Evolutionary conservation across 257 asterid genomes (phyloP), one percentile per base, ranked within the genome.

Genomic region (Solanum rostratum): DNA sequence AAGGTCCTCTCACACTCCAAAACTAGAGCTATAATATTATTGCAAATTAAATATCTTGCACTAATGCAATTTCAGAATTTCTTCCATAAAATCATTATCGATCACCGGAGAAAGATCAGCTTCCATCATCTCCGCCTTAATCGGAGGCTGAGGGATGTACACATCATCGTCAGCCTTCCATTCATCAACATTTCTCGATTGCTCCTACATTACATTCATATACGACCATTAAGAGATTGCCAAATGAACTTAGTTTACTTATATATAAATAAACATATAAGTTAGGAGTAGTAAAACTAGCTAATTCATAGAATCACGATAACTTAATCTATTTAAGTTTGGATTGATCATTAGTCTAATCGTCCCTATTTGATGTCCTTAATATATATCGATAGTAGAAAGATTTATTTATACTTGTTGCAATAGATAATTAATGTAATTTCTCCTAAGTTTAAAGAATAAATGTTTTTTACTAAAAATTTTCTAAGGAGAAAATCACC

Each of bases 51-150:
- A 57, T 57, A 57, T 9, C 6, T 57, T 57, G 29, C 0, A 9
- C 4, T n/a, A 57, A 0, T 20, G 4, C 29, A 13, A 57, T 0
- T 57, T 20, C 3, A 1, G 0, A n/a, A n/a, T 4, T n/a, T n/a
- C 14, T 57, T 57, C 29, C 27, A 57, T 57, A 20, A 57, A 57
- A 57, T 3, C 3, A 5, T 57, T 22, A 20, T 57, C 65, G 10
- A 24, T 20, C 7, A n/a, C 20, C 1, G n/a, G 3, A 12, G 39
- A 5, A 33, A 33, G 5, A 33, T 4, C 6, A 33, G 7, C 65
- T 57, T 57, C 29, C 63, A 57, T n/a, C 65, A n/a, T n/a, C n/a
- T n/a, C n/a, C n/a, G n/a, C n/a, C n/a, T n/a, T n/a, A n/a, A n/a
- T n/a, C n/a, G n/a, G n/a, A n/a, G n/a, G n/a, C n/a, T n/a, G n/a